Conservation (phyloP, 2,329 filamentous ascomycete species). For the Colletotrichum karsti region DNA sequence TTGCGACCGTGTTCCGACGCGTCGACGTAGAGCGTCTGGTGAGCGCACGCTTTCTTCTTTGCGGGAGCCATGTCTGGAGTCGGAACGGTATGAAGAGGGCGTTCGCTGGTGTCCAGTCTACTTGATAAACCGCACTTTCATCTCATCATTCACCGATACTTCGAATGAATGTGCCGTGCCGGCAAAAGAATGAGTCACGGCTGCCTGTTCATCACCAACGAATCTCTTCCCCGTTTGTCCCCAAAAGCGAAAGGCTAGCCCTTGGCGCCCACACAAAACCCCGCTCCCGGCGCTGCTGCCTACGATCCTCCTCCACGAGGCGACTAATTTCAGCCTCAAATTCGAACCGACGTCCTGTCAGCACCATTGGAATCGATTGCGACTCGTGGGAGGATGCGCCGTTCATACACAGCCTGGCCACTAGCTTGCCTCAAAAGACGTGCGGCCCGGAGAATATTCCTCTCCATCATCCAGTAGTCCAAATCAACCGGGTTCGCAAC, state of each 20-base stretch:
- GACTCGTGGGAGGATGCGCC: neutral
- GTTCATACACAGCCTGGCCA: neutral
- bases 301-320: neutral
- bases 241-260: too few relatives aligned
- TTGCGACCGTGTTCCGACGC: neutral
- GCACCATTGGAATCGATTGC: neutral
- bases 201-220: too few relatives aligned
- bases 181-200: neutral
- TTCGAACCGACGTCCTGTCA: neutral
- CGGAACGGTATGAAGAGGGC: neutral
- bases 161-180: neutral
- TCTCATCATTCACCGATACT: too few relatives aligned
- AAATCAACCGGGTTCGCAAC: too few relatives aligned
- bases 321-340: neutral
- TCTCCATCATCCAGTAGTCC: neutral
- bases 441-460: neutral
- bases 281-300: conserved; percentile 18
- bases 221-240: too few relatives aligned
- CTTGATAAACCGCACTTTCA: neutral
- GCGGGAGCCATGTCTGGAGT: conserved; percentile 3
- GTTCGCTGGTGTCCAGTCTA: neutral
- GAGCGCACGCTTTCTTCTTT: neutral
- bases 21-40: conserved; percentile 6
- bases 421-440: neutral
- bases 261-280: neutral